These are phyloP conservation scores for Saccharomyces eubayanus DNA, from an alignment of 805 yeast genomes.

Conservation along the genomic window DNA sequence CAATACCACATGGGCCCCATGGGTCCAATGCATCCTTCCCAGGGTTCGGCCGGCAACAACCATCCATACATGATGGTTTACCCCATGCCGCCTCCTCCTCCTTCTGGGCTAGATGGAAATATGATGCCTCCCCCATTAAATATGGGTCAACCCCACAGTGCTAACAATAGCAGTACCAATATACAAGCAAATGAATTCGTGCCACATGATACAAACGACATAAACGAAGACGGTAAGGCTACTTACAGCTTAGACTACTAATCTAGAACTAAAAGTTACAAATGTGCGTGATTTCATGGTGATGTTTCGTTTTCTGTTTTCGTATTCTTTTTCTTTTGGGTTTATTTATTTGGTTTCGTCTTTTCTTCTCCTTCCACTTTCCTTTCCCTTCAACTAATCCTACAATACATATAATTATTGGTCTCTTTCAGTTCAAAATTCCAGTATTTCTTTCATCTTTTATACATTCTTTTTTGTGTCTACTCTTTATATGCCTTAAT, in stretches of 20 bases:
- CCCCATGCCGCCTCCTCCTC: conserved; percentile 27
- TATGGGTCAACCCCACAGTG: conserved; percentile 2
- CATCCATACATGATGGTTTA: conserved; percentile 28
- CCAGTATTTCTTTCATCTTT: not conserved
- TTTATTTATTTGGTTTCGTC: not conserved
- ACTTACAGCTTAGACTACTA: not conserved
- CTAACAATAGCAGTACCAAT: not conserved
- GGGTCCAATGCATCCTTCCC: conserved; percentile 16
- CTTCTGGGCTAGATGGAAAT: conserved; percentile 16
- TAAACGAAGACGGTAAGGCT: not conserved
- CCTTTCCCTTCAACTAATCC: not conserved
- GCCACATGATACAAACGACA: not conserved
- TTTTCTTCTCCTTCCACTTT: not conserved
- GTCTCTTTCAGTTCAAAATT: not conserved
- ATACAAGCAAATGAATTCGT: not conserved
- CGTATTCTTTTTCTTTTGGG: not conserved
- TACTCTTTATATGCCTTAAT: not conserved
- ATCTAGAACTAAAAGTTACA: not conserved
- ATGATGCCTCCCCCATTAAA: conserved; percentile 14
- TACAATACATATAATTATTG: not conserved
- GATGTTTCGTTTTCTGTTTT: not conserved
- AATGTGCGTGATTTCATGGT: not conserved
- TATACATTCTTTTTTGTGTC: not conserved
- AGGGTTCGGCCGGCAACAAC: conserved; percentile 8
- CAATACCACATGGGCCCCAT: conserved; percentile 24